Evolutionary conservation across 176 grass and related monocot species (phyloP).

Genomic region (Tillandsia fasciculata): DNA sequence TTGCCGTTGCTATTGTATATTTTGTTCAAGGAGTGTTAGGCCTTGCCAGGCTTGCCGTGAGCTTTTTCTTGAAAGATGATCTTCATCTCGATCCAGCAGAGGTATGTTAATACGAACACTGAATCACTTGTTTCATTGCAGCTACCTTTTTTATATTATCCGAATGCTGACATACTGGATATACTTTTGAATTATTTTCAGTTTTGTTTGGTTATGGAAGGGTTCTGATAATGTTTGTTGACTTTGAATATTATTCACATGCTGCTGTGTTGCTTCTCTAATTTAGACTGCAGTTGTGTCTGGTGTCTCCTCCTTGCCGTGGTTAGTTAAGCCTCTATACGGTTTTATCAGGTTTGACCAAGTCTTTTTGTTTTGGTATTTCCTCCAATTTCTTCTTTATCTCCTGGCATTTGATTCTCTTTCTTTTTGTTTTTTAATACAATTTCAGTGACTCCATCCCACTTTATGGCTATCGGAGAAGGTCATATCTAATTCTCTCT

Average conservation of each 20-base stretch:
- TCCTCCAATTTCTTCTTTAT: not conserved
- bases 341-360: constrained; percentile 84
- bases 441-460: constrained; percentile 93
- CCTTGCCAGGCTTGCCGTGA: constrained; percentile 91
- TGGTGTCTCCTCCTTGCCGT: constrained; percentile 82
- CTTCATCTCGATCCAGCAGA: constrained; percentile 97
- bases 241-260: too few species aligned
- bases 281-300: constrained; percentile 96
- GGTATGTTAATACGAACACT: constrained; percentile 30
- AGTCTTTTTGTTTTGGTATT: not conserved
- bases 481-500: constrained; percentile 90
- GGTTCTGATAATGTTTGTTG: too few species aligned
- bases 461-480: constrained; percentile 92
- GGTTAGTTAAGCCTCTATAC: constrained; percentile 97
- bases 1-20: constrained; percentile 96
- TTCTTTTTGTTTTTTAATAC: constrained; percentile 17
- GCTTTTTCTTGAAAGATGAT: constrained; percentile 93
- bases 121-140: constrained; percentile 4
- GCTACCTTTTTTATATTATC: not conserved
- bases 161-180: not conserved
- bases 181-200: not conserved
- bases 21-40: constrained; percentile 99
- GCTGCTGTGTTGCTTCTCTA: constrained; percentile 4
- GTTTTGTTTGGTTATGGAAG: too few species aligned
- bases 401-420: constrained; percentile 1